Conservation (phyloP, 2,329 filamentous ascomycete species). For the Beauveria sp. region DNA sequence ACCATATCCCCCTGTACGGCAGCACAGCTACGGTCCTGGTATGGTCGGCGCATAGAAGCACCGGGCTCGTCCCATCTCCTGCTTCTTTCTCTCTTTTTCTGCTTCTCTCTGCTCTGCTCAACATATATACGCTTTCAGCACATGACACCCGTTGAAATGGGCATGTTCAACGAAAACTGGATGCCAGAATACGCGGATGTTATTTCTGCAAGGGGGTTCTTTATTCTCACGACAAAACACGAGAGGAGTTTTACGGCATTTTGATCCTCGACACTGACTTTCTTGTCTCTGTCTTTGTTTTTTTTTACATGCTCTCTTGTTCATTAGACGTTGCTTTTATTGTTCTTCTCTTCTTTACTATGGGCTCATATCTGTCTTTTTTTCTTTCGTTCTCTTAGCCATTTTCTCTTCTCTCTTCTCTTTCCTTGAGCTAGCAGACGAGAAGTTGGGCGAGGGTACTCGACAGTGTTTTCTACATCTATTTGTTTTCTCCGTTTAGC, state of each 20-base stretch:
- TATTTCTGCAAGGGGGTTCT: conserved; percentile 21
- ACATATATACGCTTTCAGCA: background rate
- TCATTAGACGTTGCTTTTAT: too few relatives aligned
- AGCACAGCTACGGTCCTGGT: conserved; percentile 49
- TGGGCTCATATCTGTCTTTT: background rate
- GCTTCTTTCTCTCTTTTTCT: background rate
- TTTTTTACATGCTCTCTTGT: background rate
- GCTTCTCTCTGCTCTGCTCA: background rate
- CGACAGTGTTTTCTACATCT: background rate
- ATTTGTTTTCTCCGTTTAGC: conserved; percentile 19
- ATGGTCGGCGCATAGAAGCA: conserved; percentile 46
- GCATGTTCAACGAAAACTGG: background rate
- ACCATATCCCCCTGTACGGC: conserved; percentile 37
- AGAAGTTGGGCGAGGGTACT: background rate
- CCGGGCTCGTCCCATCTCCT: background rate
- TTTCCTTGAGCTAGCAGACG: background rate
- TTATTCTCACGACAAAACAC: conserved; percentile 20
- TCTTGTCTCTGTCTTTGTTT: background rate
- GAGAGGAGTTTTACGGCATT: conserved; percentile 13
- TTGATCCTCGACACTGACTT: background rate
- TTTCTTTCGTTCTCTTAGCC: background rate
- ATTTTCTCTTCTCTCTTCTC: background rate
- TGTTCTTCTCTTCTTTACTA: background rate
- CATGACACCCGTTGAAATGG: background rate
- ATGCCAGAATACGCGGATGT: background rate